Percentiles rank a stretch among this genome's conserved stretches.
Conservation (phyloP, 495 filamentous ascomycete species). For the Apiosordaria backusii region DNA sequence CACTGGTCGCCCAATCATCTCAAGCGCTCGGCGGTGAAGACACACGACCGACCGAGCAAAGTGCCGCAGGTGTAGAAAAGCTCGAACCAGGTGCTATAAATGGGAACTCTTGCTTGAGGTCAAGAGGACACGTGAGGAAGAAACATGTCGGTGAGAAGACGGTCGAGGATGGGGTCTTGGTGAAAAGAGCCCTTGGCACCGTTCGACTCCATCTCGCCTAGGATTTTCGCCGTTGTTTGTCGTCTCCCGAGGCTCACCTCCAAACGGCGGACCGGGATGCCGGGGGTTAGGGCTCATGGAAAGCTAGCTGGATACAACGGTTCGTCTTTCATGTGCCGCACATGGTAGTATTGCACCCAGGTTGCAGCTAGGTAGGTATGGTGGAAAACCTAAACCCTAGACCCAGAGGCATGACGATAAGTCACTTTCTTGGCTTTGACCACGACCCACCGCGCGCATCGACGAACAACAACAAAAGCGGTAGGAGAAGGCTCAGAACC, state of each 20-base stretch:
- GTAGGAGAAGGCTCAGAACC: too few species aligned
- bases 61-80: constrained; percentile 8
- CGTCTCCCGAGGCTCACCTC: constrained; percentile 21
- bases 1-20: constrained; percentile 19
- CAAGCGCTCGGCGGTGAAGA: constrained; percentile 16
- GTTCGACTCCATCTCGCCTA: constrained; percentile 10
- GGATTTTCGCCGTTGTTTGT: constrained; percentile 13
- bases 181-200: not conserved
- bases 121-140: constrained; percentile 5
- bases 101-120: not conserved
- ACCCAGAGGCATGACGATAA: not conserved
- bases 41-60: constrained; percentile 1
- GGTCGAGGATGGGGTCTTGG: not conserved
- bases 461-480: too few species aligned
- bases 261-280: constrained; percentile 27
- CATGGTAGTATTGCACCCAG: not conserved
- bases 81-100: constrained; percentile 15
- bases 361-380: not conserved
- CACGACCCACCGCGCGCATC: not conserved
- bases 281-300: constrained; percentile 21
- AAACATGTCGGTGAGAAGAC: constrained; percentile 9
- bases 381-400: not conserved
- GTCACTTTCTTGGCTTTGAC: not conserved
- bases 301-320: not conserved
- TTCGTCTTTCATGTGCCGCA: constrained; percentile 7